Evolutionary conservation across 1,139 yeast species (phyloP), one percentile per base, ranked within the genome.

Genomic region (Geotrichum bryndzae): DNA sequence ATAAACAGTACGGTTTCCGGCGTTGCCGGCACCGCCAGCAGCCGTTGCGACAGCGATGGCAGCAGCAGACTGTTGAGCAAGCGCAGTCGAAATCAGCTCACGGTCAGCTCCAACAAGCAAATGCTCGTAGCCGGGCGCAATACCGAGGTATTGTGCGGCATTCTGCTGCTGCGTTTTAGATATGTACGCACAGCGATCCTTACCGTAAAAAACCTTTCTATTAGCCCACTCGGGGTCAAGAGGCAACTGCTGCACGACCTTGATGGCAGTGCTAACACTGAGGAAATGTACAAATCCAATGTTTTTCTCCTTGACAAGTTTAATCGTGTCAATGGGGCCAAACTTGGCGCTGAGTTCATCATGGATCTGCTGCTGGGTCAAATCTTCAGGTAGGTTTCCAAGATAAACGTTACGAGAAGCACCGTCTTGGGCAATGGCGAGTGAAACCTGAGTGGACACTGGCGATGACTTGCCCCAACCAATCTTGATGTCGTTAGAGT

Each of bases 141-240:
- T 81, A 1, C 97, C 97, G 64, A 92, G 79, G 73, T 90, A 92
- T 75, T 92, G 96, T 8, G 97, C 97, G 27, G 98, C 98, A 74
- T 92, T 91, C 72, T 92, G 97, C 75, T 91, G 97, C 76, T 94
- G 97, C 35, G 97, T 89, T 74, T 90, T 90, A 50, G 97, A 90
- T 59, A 92, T 89, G 70, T 81, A 82, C 2, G 84, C 84, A 70
- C 96, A 90, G 73, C 96, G 82, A 74, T 92, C 97, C 74, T 88
- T 88, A 64, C 97, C 97, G 72, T 89, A 91, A 69, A 83, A 87
- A 53, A 90, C 85, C 69, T 87, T 88, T 65, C 87, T 84, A 61
- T 79, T 79, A 35, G 81, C 77, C 77, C 89, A 86, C 62, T 80
- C 82, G 22, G 82, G 78, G 25, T 77, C 80, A 68, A 79, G 79